phyloP scores from a whole-genome alignment of 2,329 filamentous ascomycete species.

The Shiraia bambusicola region DNA sequence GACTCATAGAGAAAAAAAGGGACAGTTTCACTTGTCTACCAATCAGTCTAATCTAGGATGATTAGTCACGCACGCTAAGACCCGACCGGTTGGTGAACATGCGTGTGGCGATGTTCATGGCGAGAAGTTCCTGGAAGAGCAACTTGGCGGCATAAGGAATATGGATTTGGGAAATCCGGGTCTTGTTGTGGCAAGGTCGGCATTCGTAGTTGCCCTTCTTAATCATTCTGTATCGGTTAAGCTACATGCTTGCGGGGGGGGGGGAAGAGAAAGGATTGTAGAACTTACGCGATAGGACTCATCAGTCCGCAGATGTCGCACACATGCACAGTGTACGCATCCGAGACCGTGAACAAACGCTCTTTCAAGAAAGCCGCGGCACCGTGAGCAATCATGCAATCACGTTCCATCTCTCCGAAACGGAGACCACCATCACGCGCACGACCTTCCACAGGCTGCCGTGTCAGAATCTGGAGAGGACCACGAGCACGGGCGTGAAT shows the following conservation, averaged over 20 bases:
- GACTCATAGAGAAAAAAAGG: neutral
- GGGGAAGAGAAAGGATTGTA: neutral
- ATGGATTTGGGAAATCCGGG: slow-evolving; percentile 94
- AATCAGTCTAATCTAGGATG: neutral
- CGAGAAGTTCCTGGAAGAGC: slow-evolving; percentile 94
- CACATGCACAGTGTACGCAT: slow-evolving; percentile 96
- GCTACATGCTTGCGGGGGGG: neutral
- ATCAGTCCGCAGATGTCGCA: slow-evolving; percentile 98
- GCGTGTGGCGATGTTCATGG: slow-evolving; percentile 97
- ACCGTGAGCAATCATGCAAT: slow-evolving; percentile 99
- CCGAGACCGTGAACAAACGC: slow-evolving; percentile 92
- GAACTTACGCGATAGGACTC: slow-evolving; percentile 95
- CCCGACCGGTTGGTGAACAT: slow-evolving; percentile 91
- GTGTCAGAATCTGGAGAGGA: slow-evolving; percentile 93
- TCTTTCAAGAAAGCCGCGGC: slow-evolving; percentile 97
- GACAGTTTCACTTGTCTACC: neutral
- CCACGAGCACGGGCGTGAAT: slow-evolving; percentile 98
- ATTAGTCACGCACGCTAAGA: slow-evolving; percentile 62
- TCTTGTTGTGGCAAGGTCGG: slow-evolving; percentile 98
- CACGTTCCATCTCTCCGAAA: slow-evolving; percentile 99
- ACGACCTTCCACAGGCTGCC: slow-evolving; percentile 97
- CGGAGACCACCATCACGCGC: slow-evolving; percentile 95
- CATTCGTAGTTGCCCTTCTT: slow-evolving; percentile 97
- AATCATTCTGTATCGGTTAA: slow-evolving; percentile 65
- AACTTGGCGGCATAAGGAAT: slow-evolving; percentile 98